phyloP scores from a whole-genome alignment of 495 filamentous ascomycete species.

The Aspergillus sparsus region DNA sequence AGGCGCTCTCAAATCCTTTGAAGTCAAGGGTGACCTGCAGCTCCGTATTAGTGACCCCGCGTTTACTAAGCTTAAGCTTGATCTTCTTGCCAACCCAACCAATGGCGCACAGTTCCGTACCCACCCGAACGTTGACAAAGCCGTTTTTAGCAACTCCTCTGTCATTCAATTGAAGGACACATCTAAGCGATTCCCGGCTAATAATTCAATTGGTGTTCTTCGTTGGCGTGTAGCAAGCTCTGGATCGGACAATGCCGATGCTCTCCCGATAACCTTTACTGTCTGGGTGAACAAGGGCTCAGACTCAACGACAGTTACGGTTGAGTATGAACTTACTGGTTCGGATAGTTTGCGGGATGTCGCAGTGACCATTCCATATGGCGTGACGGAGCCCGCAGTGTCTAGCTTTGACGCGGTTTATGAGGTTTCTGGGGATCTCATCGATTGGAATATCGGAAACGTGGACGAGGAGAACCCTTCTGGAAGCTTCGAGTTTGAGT shows the following conservation, averaged over 20 bases:
- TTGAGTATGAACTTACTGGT: slow-evolving; percentile 91
- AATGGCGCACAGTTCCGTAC: slow-evolving; percentile 86
- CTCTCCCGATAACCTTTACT: slow-evolving; percentile 86
- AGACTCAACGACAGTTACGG: slow-evolving; percentile 78
- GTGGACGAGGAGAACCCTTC: slow-evolving; percentile 77
- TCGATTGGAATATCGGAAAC: slow-evolving; percentile 88
- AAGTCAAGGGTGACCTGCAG: slow-evolving; percentile 87
- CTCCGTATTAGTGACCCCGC: slow-evolving; percentile 84
- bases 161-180: slow-evolving; percentile 82
- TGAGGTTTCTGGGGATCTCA: slow-evolving; percentile 87
- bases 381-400: slow-evolving; percentile 78
- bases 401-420: slow-evolving; percentile 91
- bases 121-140: slow-evolving; percentile 92
- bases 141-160: slow-evolving; percentile 73
- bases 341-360: slow-evolving; percentile 78
- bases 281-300: slow-evolving; percentile 92
- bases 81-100: slow-evolving; percentile 69
- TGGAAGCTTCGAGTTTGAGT: slow-evolving; percentile 92
- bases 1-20: slow-evolving; percentile 76
- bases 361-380: slow-evolving; percentile 80
- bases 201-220: slow-evolving; percentile 84
- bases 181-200: slow-evolving; percentile 84
- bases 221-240: slow-evolving; percentile 81
- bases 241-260: slow-evolving; percentile 67
- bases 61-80: slow-evolving; percentile 84